Conservation (phyloP, 192 early-diverging fungal species). For the Lobulomyces angularis region DNA sequence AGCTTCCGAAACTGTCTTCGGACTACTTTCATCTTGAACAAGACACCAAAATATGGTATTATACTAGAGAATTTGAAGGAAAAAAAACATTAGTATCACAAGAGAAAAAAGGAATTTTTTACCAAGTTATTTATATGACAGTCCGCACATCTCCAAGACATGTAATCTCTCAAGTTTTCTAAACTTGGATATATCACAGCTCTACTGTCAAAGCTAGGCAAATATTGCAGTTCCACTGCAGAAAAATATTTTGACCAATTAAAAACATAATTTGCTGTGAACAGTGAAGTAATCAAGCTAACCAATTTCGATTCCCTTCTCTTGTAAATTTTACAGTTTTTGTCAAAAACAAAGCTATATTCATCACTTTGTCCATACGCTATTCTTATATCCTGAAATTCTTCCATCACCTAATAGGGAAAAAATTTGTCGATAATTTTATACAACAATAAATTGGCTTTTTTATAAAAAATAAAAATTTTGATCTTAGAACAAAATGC, state of each 20-base stretch:
- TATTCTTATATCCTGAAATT: slow-evolving; percentile 63
- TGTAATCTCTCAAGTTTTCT: slow-evolving; percentile 77
- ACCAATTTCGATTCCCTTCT: slow-evolving; percentile 70
- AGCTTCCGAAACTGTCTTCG: slow-evolving; percentile 58
- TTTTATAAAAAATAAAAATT: no score
- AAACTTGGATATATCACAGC: slow-evolving; percentile 76
- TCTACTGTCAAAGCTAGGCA: slow-evolving; percentile 85
- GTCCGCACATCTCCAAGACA: slow-evolving; percentile 89
- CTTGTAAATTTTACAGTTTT: slow-evolving; percentile 51
- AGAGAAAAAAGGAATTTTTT: slow-evolving; percentile 10
- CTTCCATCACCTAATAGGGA: slow-evolving; percentile 63
- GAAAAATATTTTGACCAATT: slow-evolving; percentile 68
- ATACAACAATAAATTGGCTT: no score
- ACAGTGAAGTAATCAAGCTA: slow-evolving; percentile 68
- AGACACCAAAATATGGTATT: slow-evolving; percentile 92
- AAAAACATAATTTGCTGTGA: slow-evolving; percentile 75
- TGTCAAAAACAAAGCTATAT: slow-evolving; percentile 68
- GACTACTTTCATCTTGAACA: slow-evolving; percentile 47
- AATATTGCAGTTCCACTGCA: slow-evolving; percentile 43
- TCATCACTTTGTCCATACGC: slow-evolving; percentile 94
- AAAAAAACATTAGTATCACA: slow-evolving; percentile 9
- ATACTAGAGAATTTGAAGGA: slow-evolving; percentile 49
- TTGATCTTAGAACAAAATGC: no score
- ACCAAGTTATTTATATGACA: slow-evolving; percentile 86
- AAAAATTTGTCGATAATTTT: no score